Evolutionary conservation across 208 protist genomes (phyloP).

Genomic region (Strigomonas culicis): DNA sequence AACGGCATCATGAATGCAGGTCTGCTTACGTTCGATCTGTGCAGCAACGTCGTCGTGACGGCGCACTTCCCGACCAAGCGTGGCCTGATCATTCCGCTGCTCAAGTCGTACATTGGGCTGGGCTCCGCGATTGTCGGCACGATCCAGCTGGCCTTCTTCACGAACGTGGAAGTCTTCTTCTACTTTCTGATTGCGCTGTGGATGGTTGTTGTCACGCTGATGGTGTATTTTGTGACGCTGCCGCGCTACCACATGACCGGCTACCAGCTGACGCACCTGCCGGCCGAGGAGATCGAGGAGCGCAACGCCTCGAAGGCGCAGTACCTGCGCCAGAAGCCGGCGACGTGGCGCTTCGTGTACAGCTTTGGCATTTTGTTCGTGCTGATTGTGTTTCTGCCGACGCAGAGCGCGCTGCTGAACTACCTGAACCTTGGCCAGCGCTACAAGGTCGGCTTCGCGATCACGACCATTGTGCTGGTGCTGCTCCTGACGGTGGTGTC

Average conservation of each 20-base stretch:
- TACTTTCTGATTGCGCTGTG: slow-evolving; percentile 37
- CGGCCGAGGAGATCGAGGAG: slow-evolving; percentile 28
- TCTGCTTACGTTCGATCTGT: slow-evolving; percentile 34
- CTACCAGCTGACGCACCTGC: slow-evolving; percentile 28
- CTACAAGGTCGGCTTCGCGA: slow-evolving; percentile 26
- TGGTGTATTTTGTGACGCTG: slow-evolving; percentile 23
- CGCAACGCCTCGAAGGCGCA: slow-evolving; percentile 30
- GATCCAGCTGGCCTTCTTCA: slow-evolving; percentile 56
- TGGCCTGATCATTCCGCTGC: slow-evolving; percentile 40
- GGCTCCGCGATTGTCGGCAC: slow-evolving; percentile 47
- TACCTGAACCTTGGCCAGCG: slow-evolving; percentile 25
- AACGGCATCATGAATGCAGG: slow-evolving; percentile 20
- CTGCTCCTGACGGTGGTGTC: slow-evolving; percentile 28
- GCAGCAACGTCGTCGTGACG: slow-evolving; percentile 33
- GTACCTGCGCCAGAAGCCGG: slow-evolving; percentile 56
- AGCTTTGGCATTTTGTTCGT: slow-evolving; percentile 47
- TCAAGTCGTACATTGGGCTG: slow-evolving; percentile 63
- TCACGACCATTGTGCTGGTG: slow-evolving; percentile 32
- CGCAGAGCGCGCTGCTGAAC: slow-evolving; percentile 35
- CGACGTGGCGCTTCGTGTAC: slow-evolving; percentile 44
- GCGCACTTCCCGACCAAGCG: slow-evolving; percentile 46
- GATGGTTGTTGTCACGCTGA: neutral
- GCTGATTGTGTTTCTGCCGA: slow-evolving; percentile 46
- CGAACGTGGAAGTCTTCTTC: slow-evolving; percentile 28
- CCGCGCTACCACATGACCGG: slow-evolving; percentile 54